These are phyloP conservation scores for Schizothecium vesticola DNA, from an alignment of 495 filamentous ascomycete genomes.

Conservation along the genomic window DNA sequence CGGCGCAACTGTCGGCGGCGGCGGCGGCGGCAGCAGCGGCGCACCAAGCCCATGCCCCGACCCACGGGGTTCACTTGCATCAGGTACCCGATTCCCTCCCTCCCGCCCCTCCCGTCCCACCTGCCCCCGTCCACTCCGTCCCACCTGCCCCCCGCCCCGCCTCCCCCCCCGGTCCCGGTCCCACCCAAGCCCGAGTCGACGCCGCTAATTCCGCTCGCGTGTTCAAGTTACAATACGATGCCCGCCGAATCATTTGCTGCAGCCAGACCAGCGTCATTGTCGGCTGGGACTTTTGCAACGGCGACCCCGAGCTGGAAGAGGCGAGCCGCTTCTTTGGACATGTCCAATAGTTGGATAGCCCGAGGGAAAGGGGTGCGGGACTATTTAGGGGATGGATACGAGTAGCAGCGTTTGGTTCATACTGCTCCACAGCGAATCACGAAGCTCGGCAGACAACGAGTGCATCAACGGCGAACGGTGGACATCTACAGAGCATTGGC, in stretches of 20 bases:
- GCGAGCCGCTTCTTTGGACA: constrained; percentile 70
- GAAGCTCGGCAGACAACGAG: neutral
- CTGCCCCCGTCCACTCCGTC: neutral
- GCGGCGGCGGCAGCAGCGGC: constrained; percentile 18
- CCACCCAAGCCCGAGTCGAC: constrained; percentile 24
- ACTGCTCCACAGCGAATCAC: neutral
- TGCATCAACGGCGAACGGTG: neutral
- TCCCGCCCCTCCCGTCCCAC: constrained; percentile 5
- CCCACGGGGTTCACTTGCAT: constrained; percentile 17
- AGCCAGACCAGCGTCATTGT: constrained; percentile 86
- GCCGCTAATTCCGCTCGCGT: constrained; percentile 58
- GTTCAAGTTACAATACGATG: constrained; percentile 98
- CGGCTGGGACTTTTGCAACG: constrained; percentile 95
- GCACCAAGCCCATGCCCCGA: constrained; percentile 22
- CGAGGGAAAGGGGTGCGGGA: neutral
- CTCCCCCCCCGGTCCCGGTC: constrained; percentile 14
- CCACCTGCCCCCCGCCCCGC: neutral
- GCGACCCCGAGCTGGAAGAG: constrained; percentile 76
- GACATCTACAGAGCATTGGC: neutral
- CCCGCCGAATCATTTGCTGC: constrained; percentile 88
- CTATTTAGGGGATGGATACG: neutral
- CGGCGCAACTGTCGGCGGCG: constrained; percentile 12
- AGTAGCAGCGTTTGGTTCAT: neutral
- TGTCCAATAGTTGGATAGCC: constrained; percentile 23
- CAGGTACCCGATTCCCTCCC: constrained; percentile 21